Conservation (phyloP, 768 basidiomycete genomes). For the Leccinum uliginosum region DNA sequence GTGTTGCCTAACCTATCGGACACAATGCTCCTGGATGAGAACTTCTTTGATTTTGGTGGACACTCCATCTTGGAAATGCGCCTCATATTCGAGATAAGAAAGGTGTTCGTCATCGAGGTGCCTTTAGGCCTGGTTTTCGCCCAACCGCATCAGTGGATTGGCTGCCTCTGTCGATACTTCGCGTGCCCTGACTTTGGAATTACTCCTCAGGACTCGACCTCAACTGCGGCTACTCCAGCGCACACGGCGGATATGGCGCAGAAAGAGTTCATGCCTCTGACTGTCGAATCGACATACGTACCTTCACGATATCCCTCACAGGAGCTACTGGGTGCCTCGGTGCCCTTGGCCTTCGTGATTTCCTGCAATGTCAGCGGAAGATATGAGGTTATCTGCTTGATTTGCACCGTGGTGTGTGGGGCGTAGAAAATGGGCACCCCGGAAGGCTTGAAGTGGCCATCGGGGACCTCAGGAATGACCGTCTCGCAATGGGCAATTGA, state of each 20-base stretch:
- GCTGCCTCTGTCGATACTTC: conserved; percentile 72
- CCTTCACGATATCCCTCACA: conserved; percentile 85
- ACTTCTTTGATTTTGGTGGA: conserved; percentile 97
- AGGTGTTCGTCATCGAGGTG: conserved; percentile 84
- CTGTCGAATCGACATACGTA: conserved; percentile 47
- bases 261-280: conserved; percentile 21
- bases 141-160: conserved; percentile 69
- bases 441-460: conserved; percentile 72
- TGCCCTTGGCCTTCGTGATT: conserved; percentile 81
- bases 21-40: conserved; percentile 83
- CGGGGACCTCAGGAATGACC: conserved; percentile 76
- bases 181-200: conserved; percentile 78
- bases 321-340: conserved; percentile 97
- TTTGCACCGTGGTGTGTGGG: conserved; percentile 88
- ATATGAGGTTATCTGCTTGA: conserved; percentile 86
- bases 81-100: conserved; percentile 94
- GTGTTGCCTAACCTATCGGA: conserved; percentile 79
- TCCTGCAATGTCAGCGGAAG: conserved; percentile 55
- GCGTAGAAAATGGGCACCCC: conserved; percentile 68
- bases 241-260: conserved; percentile 8
- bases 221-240: conserved; percentile 14
- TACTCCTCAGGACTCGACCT: conserved; percentile 30
- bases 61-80: conserved; percentile 98
- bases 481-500: conserved; percentile 62
- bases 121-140: conserved; percentile 92